Conservation (phyloP, 257 asterid genomes). For the Capsicum pubescens region DNA sequence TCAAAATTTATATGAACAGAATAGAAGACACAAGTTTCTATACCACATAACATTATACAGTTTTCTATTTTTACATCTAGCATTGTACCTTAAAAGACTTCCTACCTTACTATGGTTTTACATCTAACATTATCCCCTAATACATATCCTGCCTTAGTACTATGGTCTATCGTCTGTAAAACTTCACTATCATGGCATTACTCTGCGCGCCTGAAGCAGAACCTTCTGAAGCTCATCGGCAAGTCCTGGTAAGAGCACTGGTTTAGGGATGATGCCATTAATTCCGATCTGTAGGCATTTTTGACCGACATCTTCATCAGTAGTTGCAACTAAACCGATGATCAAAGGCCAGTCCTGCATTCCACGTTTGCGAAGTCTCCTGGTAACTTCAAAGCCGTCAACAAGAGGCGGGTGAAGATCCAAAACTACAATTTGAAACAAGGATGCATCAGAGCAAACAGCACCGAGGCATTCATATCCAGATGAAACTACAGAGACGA, state of each 20-base stretch:
- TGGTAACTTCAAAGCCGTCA: constrained; percentile 79
- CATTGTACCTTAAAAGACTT: background rate
- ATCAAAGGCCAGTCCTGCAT: constrained; percentile 83
- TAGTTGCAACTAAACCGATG: constrained; percentile 65
- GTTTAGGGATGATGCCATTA: constrained; percentile 78
- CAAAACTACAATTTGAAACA: constrained; percentile 62
- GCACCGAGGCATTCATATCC: constrained; percentile 78
- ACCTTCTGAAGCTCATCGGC: constrained; percentile 66
- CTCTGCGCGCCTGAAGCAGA: constrained; percentile 58
- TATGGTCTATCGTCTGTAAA: background rate
- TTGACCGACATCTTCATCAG: constrained; percentile 48
- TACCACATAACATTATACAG: constrained; percentile 34
- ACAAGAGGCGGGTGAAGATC: constrained; percentile 85
- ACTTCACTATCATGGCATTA: constrained; percentile 31
- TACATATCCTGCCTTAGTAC: background rate
- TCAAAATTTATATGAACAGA: background rate
- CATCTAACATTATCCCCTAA: background rate
- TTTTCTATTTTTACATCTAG: constrained; percentile 17
- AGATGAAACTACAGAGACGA: constrained; percentile 68
- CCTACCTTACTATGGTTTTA: background rate
- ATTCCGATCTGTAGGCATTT: constrained; percentile 71
- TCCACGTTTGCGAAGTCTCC: constrained; percentile 71
- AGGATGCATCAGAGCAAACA: constrained; percentile 55
- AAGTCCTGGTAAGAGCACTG: constrained; percentile 67
- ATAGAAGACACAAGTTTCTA: constrained; percentile 30